phyloP scores from a whole-genome alignment of 2,329 filamentous ascomycete species.

The Magnaporthiopsis rhizophila region DNA sequence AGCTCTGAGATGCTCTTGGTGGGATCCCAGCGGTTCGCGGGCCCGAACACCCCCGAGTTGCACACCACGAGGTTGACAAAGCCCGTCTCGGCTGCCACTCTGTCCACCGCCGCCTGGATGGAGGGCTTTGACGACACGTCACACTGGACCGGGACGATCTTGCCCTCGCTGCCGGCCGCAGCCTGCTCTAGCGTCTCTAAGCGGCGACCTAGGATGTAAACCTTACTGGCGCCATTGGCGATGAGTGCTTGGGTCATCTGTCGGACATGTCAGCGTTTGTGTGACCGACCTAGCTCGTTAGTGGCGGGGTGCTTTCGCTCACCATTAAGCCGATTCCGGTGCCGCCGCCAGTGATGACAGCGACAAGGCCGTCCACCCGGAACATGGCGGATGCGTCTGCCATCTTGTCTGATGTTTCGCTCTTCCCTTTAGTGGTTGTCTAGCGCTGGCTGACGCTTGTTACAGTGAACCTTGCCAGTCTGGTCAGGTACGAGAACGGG shows the following conservation, averaged over 20 bases:
- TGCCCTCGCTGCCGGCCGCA: constrained; percentile 19
- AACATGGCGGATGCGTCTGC: constrained; percentile 25
- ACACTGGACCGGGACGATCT: constrained; percentile 27
- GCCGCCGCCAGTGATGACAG: constrained; percentile 47
- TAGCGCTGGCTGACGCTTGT: background rate
- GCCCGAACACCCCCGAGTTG: constrained; percentile 49
- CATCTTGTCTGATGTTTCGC: background rate
- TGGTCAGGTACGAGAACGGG: background rate
- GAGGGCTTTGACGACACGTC: constrained; percentile 36
- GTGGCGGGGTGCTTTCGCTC: background rate
- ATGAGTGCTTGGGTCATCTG: constrained; percentile 38
- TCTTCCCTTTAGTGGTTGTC: background rate
- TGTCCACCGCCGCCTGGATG: constrained; percentile 51
- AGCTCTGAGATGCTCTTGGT: constrained; percentile 21
- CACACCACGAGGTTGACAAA: constrained; percentile 56
- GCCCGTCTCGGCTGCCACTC: constrained; percentile 45
- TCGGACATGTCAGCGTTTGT: background rate
- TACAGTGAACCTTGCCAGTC: background rate
- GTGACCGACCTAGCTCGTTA: too few species aligned
- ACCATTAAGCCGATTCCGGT: constrained; percentile 26
- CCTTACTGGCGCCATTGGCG: constrained; percentile 38
- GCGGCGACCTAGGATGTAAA: constrained; percentile 44
- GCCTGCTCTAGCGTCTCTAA: constrained; percentile 33
- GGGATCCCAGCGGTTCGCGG: constrained; percentile 12
- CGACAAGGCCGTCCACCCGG: constrained; percentile 41